These are phyloP conservation scores for Amanita rimosa DNA, from an alignment of 768 basidiomycete genomes.

Conservation along the genomic window DNA sequence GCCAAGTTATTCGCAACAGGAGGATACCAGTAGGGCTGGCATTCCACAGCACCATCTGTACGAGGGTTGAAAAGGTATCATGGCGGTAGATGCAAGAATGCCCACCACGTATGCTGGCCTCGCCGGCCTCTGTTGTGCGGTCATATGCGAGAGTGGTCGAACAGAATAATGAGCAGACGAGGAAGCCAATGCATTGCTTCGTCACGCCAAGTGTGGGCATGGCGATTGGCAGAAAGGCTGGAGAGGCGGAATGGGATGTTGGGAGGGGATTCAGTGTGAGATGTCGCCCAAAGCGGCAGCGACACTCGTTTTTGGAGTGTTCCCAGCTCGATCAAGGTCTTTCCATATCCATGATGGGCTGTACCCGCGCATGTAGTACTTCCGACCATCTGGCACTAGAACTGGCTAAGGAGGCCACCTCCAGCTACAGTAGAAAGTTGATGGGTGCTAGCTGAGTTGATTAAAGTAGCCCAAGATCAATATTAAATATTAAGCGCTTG, in stretches of 20 bases:
- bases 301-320: neutral
- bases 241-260: neutral
- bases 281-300: neutral
- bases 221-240: neutral
- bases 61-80: neutral
- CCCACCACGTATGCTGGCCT: conserved; percentile 26
- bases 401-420: no score
- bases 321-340: neutral
- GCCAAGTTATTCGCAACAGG: conserved; percentile 19
- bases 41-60: conserved; percentile 26
- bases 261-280: no score
- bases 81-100: neutral
- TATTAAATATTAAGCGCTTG: no score
- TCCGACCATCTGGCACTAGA: neutral
- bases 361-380: neutral
- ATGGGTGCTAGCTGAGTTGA: no score
- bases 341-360: neutral
- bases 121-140: conserved; percentile 22
- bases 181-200: neutral
- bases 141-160: conserved; percentile 13
- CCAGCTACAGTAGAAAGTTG: no score
- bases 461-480: no score
- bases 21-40: conserved; percentile 29
- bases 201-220: neutral
- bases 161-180: neutral